Evolutionary conservation across 371 early-diverging fungal genomes (phyloP).

Genomic region (Rhizopus sp.): DNA sequence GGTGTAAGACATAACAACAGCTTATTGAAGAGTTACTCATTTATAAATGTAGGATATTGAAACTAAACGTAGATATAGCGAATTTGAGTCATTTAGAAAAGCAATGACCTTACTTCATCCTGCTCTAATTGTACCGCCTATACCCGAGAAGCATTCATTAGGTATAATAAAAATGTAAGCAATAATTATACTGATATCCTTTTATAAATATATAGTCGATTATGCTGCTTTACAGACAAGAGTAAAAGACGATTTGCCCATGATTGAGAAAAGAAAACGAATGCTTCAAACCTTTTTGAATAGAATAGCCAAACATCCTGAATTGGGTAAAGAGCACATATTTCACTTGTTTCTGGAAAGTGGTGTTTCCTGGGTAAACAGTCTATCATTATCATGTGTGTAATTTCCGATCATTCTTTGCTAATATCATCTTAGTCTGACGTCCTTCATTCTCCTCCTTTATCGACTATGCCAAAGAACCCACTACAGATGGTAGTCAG

Average conservation of each 20-base stretch:
- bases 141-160: conserved; percentile 95
- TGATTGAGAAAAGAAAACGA: conserved; percentile 91
- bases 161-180: conserved; percentile 37
- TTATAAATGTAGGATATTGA: conserved; percentile 28
- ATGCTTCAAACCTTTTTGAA: conserved; percentile 93
- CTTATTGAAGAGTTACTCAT: not conserved
- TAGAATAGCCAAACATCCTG: conserved; percentile 85
- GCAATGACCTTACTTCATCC: conserved; percentile 81
- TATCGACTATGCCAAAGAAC: conserved; percentile 57
- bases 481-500: conserved; percentile 54
- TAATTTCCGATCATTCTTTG: not conserved
- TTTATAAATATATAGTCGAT: conserved; percentile 54
- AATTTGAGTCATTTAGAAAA: conserved; percentile 91
- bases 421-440: conserved; percentile 57
- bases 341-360: conserved; percentile 88
- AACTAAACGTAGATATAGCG: conserved; percentile 75
- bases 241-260: conserved; percentile 87
- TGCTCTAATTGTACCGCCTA: conserved; percentile 88
- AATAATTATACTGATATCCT: not conserved
- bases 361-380: conserved; percentile 63
- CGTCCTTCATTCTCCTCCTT: conserved; percentile 59
- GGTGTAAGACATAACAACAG: conserved; percentile 40
- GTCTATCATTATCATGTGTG: not conserved
- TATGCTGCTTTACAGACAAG: conserved; percentile 85
- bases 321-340: conserved; percentile 82